A percentile compares a stretch with the other conserved stretches of the same genome.
Evolutionary conservation across 352 stramenopile species (phyloP).

Genomic region (Plasmopara viticola): DNA sequence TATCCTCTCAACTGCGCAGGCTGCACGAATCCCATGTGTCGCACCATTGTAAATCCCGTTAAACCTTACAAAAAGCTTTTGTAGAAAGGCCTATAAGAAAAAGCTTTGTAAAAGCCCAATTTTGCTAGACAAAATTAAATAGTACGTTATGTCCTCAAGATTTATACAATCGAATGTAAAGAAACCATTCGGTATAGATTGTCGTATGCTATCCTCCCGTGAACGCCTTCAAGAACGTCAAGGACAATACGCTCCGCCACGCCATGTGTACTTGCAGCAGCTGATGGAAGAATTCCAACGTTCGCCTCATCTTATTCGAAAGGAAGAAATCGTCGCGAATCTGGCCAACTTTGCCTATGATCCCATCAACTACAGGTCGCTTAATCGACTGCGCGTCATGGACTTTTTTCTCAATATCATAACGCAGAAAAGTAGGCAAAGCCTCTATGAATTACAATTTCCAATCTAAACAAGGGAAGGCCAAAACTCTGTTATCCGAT

Average conservation of each 20-base stretch:
- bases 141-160: not conserved
- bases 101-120: no score
- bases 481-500: conserved; percentile 1
- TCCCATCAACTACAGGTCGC: conserved; percentile 69
- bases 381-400: conserved; percentile 54
- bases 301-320: conserved; percentile 45
- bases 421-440: conserved; percentile 32
- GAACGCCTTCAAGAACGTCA: conserved; percentile 53
- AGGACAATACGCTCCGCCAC: conserved; percentile 54
- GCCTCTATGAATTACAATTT: conserved; percentile 2
- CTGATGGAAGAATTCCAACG: conserved; percentile 71
- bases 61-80: conserved; percentile 59
- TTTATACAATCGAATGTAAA: not conserved
- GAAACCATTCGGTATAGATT: not conserved
- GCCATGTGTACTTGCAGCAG: conserved; percentile 73
- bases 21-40: conserved; percentile 81
- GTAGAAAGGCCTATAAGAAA: no score
- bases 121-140: conserved; percentile 19
- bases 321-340: conserved; percentile 73
- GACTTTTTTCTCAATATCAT: conserved; percentile 77
- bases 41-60: conserved; percentile 80
- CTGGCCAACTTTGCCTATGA: conserved; percentile 84
- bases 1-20: conserved; percentile 83
- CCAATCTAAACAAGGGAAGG: conserved; percentile 3
- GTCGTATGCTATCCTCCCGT: conserved; percentile 55